phyloP scores from a whole-genome alignment of 345 rosid species.

The Rhizophora mangle region DNA sequence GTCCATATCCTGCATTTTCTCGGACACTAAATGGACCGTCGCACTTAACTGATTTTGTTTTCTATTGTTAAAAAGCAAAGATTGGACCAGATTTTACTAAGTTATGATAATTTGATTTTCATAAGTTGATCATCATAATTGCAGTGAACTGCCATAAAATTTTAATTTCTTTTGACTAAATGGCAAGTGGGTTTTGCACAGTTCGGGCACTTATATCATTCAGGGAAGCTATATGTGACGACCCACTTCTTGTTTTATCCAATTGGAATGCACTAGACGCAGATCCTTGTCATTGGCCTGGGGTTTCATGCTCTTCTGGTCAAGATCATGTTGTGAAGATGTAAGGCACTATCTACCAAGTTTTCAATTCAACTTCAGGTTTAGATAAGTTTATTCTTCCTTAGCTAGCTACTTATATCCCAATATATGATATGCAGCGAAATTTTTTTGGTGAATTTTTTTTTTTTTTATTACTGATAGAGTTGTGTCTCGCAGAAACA shows the following conservation, averaged over 20 bases:
- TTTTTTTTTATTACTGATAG: conserved; percentile 6
- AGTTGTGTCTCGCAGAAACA: conserved; percentile 55
- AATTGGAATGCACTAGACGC: conserved; percentile 77
- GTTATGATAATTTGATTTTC: neutral
- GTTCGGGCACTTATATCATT: conserved; percentile 70
- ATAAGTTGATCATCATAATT: neutral
- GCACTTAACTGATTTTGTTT: conserved; percentile 13
- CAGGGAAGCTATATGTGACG: conserved; percentile 87
- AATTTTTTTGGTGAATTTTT: conserved; percentile 12
- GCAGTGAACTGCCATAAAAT: neutral
- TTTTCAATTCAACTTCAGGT: neutral
- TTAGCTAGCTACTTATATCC: conserved; percentile 6
- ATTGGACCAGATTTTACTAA: neutral
- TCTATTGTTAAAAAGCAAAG: neutral
- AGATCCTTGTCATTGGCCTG: conserved; percentile 87
- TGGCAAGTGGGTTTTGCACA: conserved; percentile 26
- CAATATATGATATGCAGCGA: neutral
- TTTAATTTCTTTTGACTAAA: conserved; percentile 18
- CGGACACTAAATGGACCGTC: neutral
- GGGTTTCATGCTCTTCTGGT: conserved; percentile 51
- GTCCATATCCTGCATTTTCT: conserved; percentile 13
- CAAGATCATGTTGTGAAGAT: conserved; percentile 76
- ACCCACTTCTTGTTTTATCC: conserved; percentile 69
- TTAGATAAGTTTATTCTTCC: conserved; percentile 3
- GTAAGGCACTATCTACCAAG: conserved; percentile 40